Base-by-base conservation (phyloP, 2,329 filamentous ascomycete genomes). In the Apiospora kogelbergensis region DNA sequence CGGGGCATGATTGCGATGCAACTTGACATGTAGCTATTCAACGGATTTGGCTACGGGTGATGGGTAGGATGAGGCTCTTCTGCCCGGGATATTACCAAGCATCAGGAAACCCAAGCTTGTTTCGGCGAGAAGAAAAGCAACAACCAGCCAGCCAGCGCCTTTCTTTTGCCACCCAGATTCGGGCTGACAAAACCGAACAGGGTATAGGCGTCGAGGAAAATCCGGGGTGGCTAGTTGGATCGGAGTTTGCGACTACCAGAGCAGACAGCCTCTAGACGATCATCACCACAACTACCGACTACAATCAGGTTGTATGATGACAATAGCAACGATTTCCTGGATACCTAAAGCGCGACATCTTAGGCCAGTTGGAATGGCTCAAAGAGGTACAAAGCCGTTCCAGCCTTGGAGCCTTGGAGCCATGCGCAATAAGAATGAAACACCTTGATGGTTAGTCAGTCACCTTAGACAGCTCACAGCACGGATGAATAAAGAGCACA, bases 341-440 rank as follows among this genome's bases (percentile, higher is more conserved):
- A 22, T 30, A 20, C 13, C 15, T 30, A 2, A 33, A 7, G 2
- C 11, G 33, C 20, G 48, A 33, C 48, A 60, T n/a, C 26, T 6
- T 13, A n/a, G 26, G 30, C 40, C 40, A 42, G 9, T 20, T 37
- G 30, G 6, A n/a, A 37, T 37, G 53, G 7, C 20, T n/a, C 30
- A 37, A 37, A 37, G 15, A 60, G 30, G 6, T 37, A 11, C 30
- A 37, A 2, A 9, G 17, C 53, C 6, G 30, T 33, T n/a, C 53
- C 53, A 26, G 53, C 53, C 20, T 37, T 60, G n/a, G n/a, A n/a
- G n/a, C n/a, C n/a, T n/a, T n/a, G n/a, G n/a, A 26, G 53, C 30
- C 13, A n/a, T 60, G 53, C 20, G 53, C 53, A 60, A 42, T 65
- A 45, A 65, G 63, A 65, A 17, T 42, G 40, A 42, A 65, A 44